Percentiles rank a stretch among this genome's conserved stretches.
Conservation (phyloP, 2,329 filamentous ascomycete genomes). For the Parasarocladium wereldwijsianum region DNA sequence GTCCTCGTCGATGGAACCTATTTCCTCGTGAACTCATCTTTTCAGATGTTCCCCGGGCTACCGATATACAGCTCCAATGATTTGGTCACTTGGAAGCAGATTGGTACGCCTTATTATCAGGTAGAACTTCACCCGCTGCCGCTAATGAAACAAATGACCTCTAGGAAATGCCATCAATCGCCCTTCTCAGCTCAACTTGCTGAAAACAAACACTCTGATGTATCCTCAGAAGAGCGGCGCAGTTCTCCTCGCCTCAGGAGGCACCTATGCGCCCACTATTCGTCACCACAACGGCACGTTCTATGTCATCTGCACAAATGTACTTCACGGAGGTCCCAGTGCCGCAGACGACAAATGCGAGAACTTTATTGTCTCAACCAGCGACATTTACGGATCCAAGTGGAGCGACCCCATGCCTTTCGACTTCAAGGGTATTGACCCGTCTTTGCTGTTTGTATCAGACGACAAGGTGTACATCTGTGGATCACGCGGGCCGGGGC, state of each 20-base stretch:
- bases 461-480: constrained; percentile 15
- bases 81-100: constrained; percentile 16
- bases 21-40: constrained; percentile 36
- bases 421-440: constrained; percentile 23
- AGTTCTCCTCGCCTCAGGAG: constrained; percentile 5
- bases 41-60: constrained; percentile 42
- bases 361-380: constrained; percentile 10
- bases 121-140: too few species aligned
- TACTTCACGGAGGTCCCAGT: constrained; percentile 3
- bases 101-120: constrained; percentile 7
- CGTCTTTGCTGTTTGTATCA: constrained; percentile 24
- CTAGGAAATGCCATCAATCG: constrained; percentile 8
- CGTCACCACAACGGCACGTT: constrained; percentile 8
- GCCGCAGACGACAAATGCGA: constrained; percentile 3
- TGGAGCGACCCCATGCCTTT: constrained; percentile 17
- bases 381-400: constrained; percentile 9
- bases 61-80: constrained; percentile 22
- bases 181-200: constrained; percentile 4
- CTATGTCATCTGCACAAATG: constrained; percentile 10
- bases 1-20: constrained; percentile 14
- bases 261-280: constrained; percentile 9
- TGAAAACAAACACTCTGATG: constrained; percentile 5
- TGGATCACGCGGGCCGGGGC: constrained; percentile 5
- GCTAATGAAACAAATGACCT: not conserved
- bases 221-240: constrained; percentile 4